Base-by-base conservation (phyloP, 352 stramenopile species). In the Globisporangium carolinianum region DNA sequence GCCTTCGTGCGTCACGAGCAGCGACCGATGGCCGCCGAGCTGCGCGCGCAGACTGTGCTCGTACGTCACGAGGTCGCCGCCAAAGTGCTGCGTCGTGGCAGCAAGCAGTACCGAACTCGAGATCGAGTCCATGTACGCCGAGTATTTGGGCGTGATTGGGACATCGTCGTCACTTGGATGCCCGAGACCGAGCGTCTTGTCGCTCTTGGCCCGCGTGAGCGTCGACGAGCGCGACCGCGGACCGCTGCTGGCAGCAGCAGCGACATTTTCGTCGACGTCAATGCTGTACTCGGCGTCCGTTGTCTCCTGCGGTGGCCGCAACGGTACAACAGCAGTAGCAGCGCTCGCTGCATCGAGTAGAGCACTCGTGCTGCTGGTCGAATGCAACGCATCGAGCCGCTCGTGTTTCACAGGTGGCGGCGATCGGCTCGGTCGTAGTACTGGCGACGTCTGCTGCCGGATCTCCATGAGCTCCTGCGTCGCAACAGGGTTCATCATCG, bases 51-150 rank as follows among this genome's bases (percentile, higher is more conserved):
- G 73, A 51, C 75, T 78, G 69, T 94, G 83, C 51, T 94, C 83
- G 8, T 91, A 72, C 1, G 83, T 94, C 10, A 91, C 81, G 4
- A 94, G 63, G 42, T 94, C 83, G 2, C 83, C 83, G 35, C 83
- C 83, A 78, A 94, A 94, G 66, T 94, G 79, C 67, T 94, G 79
- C 60, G 83, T 91, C 9, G 81, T 89, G 5, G 83, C 83, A 14
- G 83, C 83, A 17, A 94, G 63, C 38, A 94, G 55, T 32, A 94
- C 79, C 17, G 78, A 89, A 37, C 73, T 87, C 43, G 79, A 67
- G n/a, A 80, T 80, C 5, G 64, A 67, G 60, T 83, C 73, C 38
- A 90, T 62, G 62, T 85, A 87, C 63, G 86, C 79, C n/a, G 69
- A 66, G 61, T 87, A 87, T 70, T 91, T 91, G 39, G 83, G 72